Conservation (phyloP, 2,329 filamentous ascomycete genomes). For the Fusarium luffae region DNA sequence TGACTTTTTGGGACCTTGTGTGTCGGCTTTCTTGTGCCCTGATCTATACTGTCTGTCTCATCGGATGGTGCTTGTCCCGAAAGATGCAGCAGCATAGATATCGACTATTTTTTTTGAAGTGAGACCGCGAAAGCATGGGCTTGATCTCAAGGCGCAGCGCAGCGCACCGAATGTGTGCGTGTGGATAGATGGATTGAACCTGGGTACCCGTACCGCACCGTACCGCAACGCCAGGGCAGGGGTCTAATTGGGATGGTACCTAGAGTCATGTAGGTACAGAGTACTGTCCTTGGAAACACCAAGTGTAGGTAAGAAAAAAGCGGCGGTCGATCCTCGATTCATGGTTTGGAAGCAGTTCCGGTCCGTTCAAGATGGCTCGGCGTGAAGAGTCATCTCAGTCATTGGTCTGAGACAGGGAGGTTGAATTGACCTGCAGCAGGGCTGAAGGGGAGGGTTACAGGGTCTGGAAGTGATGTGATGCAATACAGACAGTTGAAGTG, state of each 20-base stretch:
- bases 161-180: slow-evolving; percentile 8
- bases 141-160: slow-evolving; percentile 45
- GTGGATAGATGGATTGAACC: slow-evolving; percentile 31
- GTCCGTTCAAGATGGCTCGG: slow-evolving; percentile 34
- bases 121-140: slow-evolving; percentile 30
- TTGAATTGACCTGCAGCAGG: slow-evolving; percentile 45
- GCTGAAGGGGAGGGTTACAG: slow-evolving; percentile 43
- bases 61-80: slow-evolving; percentile 27
- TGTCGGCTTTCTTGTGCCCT: slow-evolving; percentile 37
- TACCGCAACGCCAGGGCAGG: slow-evolving; percentile 28
- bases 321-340: slow-evolving; percentile 7
- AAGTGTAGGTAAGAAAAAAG: slow-evolving; percentile 9
- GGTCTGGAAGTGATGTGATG: slow-evolving; percentile 17
- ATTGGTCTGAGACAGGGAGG: slow-evolving; percentile 40
- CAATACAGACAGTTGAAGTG: slow-evolving; percentile 25
- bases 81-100: slow-evolving; percentile 7
- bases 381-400: slow-evolving; percentile 45
- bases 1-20: slow-evolving; percentile 28
- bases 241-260: slow-evolving; percentile 5
- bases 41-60: slow-evolving; percentile 30
- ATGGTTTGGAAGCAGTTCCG: slow-evolving; percentile 31
- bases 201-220: slow-evolving; percentile 29
- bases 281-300: slow-evolving; percentile 1
- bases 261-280: slow-evolving; percentile 9
- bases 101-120: slow-evolving; percentile 34